phyloP scores from a whole-genome alignment of 768 basidiomycete genomes.

The Sporobolomyces pararoseus region DNA sequence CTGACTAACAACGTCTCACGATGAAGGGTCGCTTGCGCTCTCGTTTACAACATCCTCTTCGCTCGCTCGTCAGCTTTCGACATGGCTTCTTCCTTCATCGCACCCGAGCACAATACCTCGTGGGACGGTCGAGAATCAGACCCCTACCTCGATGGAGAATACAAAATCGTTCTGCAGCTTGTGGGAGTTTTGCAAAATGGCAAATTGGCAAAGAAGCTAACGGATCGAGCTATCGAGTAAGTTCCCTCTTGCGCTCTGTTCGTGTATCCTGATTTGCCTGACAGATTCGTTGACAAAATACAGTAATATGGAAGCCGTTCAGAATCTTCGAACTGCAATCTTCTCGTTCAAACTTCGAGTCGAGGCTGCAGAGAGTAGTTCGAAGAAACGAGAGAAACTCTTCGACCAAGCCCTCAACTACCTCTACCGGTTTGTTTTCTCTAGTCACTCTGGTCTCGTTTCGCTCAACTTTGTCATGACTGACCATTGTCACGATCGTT shows the following conservation, averaged over 20 bases:
- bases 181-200: conserved; percentile 57
- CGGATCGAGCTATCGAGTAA: conserved; percentile 76
- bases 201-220: conserved; percentile 83
- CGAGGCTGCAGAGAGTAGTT: conserved; percentile 75
- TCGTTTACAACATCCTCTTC: conserved; percentile 43
- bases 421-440: conserved; percentile 55
- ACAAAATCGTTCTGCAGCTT: conserved; percentile 91
- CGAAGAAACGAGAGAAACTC: conserved; percentile 69
- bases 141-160: conserved; percentile 63
- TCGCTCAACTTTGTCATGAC: not conserved
- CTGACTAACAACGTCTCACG: conserved; percentile 45
- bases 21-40: conserved; percentile 42
- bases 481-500: conserved; percentile 55
- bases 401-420: conserved; percentile 80
- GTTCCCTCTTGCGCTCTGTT: not conserved
- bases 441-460: too few relatives aligned
- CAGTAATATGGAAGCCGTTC: conserved; percentile 63
- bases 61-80: conserved; percentile 31
- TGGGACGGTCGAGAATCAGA: conserved; percentile 38
- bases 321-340: conserved; percentile 90
- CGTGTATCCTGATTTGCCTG: not conserved
- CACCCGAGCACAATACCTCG: conserved; percentile 11
- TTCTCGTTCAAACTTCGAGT: conserved; percentile 66
- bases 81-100: conserved; percentile 31
- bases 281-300: not conserved